Conservation (phyloP, 176 grass and related monocot genomes). For the Phragmites australis region DNA sequence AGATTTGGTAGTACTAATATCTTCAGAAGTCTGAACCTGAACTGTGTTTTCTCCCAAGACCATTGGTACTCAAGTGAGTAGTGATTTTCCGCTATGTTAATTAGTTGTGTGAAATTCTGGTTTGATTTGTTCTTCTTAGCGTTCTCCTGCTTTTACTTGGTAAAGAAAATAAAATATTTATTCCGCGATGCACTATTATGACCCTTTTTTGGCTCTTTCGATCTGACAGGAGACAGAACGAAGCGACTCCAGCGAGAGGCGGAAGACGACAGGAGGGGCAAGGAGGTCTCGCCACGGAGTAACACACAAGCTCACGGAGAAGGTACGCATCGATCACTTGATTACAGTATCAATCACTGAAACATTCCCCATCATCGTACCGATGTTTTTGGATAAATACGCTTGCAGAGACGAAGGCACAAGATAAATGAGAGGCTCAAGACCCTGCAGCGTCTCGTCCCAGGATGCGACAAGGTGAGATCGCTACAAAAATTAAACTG, state of each 20-base stretch:
- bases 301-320: constrained; percentile 17
- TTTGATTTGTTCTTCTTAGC: too few species aligned
- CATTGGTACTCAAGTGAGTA: too few species aligned
- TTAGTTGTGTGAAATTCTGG: too few species aligned
- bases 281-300: not conserved
- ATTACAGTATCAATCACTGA: not conserved
- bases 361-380: not conserved
- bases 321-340: not conserved
- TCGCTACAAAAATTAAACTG: not conserved
- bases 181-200: too few species aligned
- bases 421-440: constrained; percentile 15
- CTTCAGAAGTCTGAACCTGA: too few species aligned
- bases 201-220: too few species aligned
- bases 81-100: too few species aligned
- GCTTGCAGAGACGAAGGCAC: constrained; percentile 24
- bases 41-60: too few species aligned
- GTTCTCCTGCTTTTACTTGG: too few species aligned
- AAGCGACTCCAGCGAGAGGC: not conserved
- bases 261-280: not conserved
- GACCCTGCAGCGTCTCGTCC: constrained; percentile 25
- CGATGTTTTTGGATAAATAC: not conserved
- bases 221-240: not conserved
- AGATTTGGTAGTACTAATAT: too few species aligned
- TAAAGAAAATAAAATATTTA: too few species aligned
- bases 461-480: constrained; percentile 35